These are phyloP conservation scores for Kazachstania martiniae DNA, from an alignment of 805 yeast genomes.

Conservation along the genomic window DNA sequence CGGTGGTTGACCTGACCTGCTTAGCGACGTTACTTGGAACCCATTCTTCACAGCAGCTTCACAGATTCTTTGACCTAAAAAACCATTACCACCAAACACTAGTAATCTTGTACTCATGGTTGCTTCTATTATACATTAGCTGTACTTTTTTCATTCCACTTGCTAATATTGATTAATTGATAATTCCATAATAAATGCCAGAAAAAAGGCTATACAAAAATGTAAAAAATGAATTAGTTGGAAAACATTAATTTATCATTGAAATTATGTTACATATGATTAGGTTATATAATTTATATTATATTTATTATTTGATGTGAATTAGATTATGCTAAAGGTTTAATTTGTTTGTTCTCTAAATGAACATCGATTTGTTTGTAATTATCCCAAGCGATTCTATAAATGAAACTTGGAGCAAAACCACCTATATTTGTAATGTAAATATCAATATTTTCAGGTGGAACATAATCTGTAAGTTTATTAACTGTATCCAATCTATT, in stretches of 20 bases:
- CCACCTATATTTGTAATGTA: slow-evolving; percentile 95
- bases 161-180: not conserved
- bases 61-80: slow-evolving; percentile 63
- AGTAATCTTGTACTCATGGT: slow-evolving; percentile 32
- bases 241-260: too few species aligned
- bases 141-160: too few species aligned
- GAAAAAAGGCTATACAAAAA: too few species aligned
- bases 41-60: slow-evolving; percentile 55
- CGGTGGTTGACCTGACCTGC: slow-evolving; percentile 50
- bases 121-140: too few species aligned
- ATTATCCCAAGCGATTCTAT: slow-evolving; percentile 89
- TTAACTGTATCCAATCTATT: slow-evolving; percentile 42
- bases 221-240: too few species aligned
- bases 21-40: slow-evolving; percentile 55
- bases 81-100: slow-evolving; percentile 85
- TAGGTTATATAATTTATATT: too few species aligned
- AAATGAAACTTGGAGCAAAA: slow-evolving; percentile 89
- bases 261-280: too few species aligned
- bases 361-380: slow-evolving; percentile 77
- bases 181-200: too few species aligned
- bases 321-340: not conserved
- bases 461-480: slow-evolving; percentile 82
- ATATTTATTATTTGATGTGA: too few species aligned
- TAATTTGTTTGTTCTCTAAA: slow-evolving; percentile 30
- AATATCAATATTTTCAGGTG: slow-evolving; percentile 90